phyloP scores from a whole-genome alignment of 73 alveolate genomes.

The Tetrahymena thermophila region DNA sequence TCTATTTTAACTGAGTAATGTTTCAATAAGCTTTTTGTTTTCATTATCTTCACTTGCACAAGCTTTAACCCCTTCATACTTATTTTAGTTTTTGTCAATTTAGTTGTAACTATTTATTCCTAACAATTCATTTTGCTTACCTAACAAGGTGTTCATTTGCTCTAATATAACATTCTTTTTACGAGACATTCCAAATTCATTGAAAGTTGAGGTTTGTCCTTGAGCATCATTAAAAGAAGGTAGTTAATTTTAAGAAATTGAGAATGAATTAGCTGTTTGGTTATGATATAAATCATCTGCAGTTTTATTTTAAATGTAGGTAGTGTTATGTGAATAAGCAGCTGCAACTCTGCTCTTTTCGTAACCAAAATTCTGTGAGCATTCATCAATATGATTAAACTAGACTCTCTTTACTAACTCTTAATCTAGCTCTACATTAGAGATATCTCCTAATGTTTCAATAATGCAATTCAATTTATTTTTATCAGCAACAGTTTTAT shows the following conservation, averaged over 20 bases:
- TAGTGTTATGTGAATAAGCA: background rate
- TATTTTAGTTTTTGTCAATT: background rate
- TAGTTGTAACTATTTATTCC: background rate
- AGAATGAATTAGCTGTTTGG: background rate
- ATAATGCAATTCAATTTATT: background rate
- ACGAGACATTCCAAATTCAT: slow-evolving; percentile 1
- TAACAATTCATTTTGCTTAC: background rate
- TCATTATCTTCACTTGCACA: background rate
- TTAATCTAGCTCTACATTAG: background rate
- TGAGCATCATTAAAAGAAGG: background rate
- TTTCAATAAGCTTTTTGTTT: background rate
- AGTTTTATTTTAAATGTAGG: background rate
- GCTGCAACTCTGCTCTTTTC: background rate
- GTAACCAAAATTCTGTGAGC: background rate
- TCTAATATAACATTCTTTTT: background rate
- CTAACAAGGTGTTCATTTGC: background rate
- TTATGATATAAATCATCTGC: background rate
- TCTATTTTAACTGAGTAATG: background rate
- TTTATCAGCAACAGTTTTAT: background rate
- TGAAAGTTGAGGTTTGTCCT: background rate
- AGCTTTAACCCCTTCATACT: background rate
- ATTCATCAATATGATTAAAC: background rate
- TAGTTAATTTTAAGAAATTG: background rate
- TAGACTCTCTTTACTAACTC: background rate
- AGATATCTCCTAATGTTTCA: background rate